phyloP scores from a whole-genome alignment of 225 moss, liverwort and hornwort species.

The Pseudoscleropodium purum region DNA sequence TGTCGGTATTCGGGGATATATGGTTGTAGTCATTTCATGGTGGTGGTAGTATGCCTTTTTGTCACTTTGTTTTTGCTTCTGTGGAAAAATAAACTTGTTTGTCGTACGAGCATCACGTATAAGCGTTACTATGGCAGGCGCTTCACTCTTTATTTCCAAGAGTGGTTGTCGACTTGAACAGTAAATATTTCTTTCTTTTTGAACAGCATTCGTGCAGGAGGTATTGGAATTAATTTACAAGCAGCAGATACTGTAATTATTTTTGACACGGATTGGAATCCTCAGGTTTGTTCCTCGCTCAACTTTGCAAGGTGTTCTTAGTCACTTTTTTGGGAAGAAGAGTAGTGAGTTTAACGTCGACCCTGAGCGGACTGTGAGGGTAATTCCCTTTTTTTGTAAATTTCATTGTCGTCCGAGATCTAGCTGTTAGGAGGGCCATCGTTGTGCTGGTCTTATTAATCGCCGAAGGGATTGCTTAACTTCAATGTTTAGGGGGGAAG shows the following conservation, averaged over 20 bases:
- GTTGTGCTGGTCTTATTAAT: not conserved
- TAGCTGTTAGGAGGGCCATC: not conserved
- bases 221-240: constrained; percentile 97
- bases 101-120: not conserved
- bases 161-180: not conserved
- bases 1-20: not conserved
- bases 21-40: not conserved
- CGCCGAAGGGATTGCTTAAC: not conserved
- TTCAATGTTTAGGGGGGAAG: not conserved
- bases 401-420: not conserved
- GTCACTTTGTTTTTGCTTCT: not conserved
- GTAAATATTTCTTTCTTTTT: not conserved
- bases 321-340: not conserved
- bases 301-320: not conserved
- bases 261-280: constrained; percentile 99
- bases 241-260: constrained; percentile 99
- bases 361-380: not conserved
- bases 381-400: not conserved
- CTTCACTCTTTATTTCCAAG: not conserved
- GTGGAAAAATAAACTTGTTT: not conserved
- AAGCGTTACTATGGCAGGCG: not conserved
- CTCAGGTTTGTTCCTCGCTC: constrained; percentile 62
- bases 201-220: constrained; percentile 94
- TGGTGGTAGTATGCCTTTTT: not conserved
- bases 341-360: not conserved